Base-by-base conservation (phyloP, 129 eudicot species). In the Lactuca saligna region DNA sequence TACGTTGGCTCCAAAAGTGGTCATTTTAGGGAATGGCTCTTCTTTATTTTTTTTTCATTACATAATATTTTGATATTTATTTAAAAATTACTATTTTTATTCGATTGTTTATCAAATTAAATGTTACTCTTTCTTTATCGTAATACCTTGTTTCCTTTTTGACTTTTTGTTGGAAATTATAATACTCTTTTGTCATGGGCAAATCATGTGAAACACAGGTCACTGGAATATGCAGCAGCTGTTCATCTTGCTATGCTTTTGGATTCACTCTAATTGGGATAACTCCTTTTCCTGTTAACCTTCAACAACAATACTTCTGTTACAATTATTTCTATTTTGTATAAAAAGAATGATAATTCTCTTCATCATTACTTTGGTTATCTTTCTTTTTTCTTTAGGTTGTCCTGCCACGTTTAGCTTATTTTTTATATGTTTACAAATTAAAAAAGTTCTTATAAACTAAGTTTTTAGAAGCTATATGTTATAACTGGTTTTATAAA, bases 201-300 rank as follows among this genome's bases (percentile, higher is more conserved):
- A 65, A 46, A 75, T 75, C 79, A 75, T 75, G 79, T 75, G 79
- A 75, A 66, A 29, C 46, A 56, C 51, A 65, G 72, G 78, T 74
- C 78, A 74, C 65, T 74, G 61, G 53, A 73, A 29, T 65, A 51
- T 55, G 70, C 50, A 41, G 41, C 49, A 10, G 57, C 54, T 62
- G 63, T 54, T 72, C 63, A 54, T 54, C 46, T 46, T 69, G 64
- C 74, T 16, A 9, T 65, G 13, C 61, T 66, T 41, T 69, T 69
- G 74, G 65, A 57, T 41, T 57, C 65, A 41, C 57, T 57, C 74
- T 42, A 13, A 17, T 8, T 69, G 20, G 34, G 73, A 69, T 55
- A 55, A 13, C 55, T 46, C 37, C 48, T 65, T 57, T 74, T 74
- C 46, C 69, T 61, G 29, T 58, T 58, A 10, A 50, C 38, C 61